phyloP scores from a whole-genome alignment of 2,329 filamentous ascomycete genomes.

The Claviceps arundinis region DNA sequence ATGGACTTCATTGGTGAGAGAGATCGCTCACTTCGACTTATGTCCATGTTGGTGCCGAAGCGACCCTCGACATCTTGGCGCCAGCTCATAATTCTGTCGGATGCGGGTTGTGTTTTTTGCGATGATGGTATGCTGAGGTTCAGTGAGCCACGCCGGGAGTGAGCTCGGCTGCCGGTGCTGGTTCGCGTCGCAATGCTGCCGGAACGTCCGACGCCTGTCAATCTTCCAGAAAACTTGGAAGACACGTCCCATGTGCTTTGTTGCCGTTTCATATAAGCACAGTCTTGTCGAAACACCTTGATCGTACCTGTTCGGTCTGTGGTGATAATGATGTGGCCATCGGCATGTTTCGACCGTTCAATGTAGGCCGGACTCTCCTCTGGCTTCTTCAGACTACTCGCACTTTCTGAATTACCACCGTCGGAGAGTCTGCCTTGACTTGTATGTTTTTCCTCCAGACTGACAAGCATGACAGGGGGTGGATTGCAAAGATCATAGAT shows the following conservation, averaged over 20 bases:
- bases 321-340: slow-evolving; percentile 84
- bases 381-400: slow-evolving; percentile 27
- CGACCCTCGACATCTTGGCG: slow-evolving; percentile 49
- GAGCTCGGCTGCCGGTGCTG: slow-evolving; percentile 33
- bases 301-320: slow-evolving; percentile 80
- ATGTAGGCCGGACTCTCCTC: slow-evolving; percentile 67
- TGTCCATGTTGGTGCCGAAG: slow-evolving; percentile 24
- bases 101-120: slow-evolving; percentile 20
- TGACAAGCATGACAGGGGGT: slow-evolving; percentile 72
- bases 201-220: slow-evolving; percentile 41
- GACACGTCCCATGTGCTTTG: slow-evolving; percentile 66
- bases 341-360: slow-evolving; percentile 58
- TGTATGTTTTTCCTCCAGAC: slow-evolving; percentile 47
- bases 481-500: slow-evolving; percentile 97
- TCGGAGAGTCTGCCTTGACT: slow-evolving; percentile 29
- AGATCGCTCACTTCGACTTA: slow-evolving; percentile 38
- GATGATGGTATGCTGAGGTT: slow-evolving; percentile 16
- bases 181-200: slow-evolving; percentile 42
- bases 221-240: slow-evolving; percentile 60
- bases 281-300: slow-evolving; percentile 93
- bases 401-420: slow-evolving; percentile 20
- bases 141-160: slow-evolving; percentile 43
- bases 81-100: slow-evolving; percentile 82
- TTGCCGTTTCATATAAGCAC: slow-evolving; percentile 66
- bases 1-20: slow-evolving; percentile 37